A percentile compares a stretch with the other conserved stretches of the same genome.
phyloP scores from a whole-genome alignment of 116 monocot genomes.

The Zostera marina region DNA sequence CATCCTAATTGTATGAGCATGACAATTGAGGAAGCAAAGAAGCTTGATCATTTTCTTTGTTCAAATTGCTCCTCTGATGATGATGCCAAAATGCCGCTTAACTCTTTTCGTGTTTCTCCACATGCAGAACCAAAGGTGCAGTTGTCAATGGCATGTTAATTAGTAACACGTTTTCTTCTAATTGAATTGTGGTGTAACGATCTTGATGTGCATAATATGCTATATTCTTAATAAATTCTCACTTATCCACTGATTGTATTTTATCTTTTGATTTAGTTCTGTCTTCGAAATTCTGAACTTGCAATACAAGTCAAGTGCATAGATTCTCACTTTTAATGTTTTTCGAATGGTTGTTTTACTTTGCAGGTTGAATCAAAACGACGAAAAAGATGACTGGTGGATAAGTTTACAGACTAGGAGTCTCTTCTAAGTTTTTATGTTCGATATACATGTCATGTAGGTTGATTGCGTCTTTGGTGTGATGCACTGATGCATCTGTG shows the following conservation, averaged over 20 bases:
- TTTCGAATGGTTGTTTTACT: not conserved
- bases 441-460: no score
- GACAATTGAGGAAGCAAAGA: conserved; percentile 79
- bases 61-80: conserved; percentile 54
- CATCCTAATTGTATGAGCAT: conserved; percentile 69
- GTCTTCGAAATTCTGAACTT: no score
- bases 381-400: conserved; percentile 2
- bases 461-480: no score
- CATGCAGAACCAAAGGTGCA: conserved; percentile 17
- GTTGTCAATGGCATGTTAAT: not conserved
- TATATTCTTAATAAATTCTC: not conserved
- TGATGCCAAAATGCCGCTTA: conserved; percentile 22
- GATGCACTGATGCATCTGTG: no score
- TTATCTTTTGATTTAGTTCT: no score
- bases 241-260: no score
- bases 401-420: no score
- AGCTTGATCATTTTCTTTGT: conserved; percentile 58
- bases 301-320: no score
- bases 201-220: not conserved
- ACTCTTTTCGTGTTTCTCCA: conserved; percentile 18
- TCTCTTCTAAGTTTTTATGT: no score
- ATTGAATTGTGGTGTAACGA: not conserved
- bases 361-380: conserved; percentile 8
- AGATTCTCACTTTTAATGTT: not conserved
- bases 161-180: not conserved